These are phyloP conservation scores for Trichoderma atrobrunneum DNA, from an alignment of 2,329 filamentous ascomycete species.

Conservation along the genomic window DNA sequence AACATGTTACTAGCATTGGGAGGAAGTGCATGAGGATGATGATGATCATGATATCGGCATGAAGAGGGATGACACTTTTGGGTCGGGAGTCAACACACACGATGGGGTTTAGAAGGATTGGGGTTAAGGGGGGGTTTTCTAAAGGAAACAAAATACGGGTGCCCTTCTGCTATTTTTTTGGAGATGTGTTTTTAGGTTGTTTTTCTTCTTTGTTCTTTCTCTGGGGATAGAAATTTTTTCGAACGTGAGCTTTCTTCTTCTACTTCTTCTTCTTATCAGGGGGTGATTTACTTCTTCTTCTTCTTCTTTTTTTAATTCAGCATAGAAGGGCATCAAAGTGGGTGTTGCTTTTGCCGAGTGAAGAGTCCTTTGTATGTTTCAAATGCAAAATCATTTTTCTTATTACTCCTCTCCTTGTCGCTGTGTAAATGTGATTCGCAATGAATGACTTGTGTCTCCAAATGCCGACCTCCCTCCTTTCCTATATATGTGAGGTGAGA, in stretches of 20 bases:
- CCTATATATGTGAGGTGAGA: not conserved
- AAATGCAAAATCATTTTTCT: not conserved
- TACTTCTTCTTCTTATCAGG: not conserved
- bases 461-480: not conserved
- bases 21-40: not conserved
- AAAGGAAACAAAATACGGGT: not conserved
- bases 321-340: slow-evolving; percentile 12
- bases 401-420: not conserved
- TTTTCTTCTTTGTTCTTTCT: slow-evolving; percentile 6
- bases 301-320: slow-evolving; percentile 7
- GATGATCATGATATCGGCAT: not conserved
- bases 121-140: not conserved
- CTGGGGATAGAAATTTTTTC: slow-evolving; percentile 4
- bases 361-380: not conserved
- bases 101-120: not conserved
- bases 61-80: not conserved
- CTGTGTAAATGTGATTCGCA: not conserved
- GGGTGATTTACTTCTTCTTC: not conserved
- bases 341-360: slow-evolving; percentile 2
- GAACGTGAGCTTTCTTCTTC: not conserved
- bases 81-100: not conserved
- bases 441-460: not conserved
- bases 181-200: not conserved
- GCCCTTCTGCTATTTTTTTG: not conserved
- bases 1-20: not conserved